Base-by-base conservation (phyloP, 2,329 filamentous ascomycete genomes). In the Penicillium thymicola region DNA sequence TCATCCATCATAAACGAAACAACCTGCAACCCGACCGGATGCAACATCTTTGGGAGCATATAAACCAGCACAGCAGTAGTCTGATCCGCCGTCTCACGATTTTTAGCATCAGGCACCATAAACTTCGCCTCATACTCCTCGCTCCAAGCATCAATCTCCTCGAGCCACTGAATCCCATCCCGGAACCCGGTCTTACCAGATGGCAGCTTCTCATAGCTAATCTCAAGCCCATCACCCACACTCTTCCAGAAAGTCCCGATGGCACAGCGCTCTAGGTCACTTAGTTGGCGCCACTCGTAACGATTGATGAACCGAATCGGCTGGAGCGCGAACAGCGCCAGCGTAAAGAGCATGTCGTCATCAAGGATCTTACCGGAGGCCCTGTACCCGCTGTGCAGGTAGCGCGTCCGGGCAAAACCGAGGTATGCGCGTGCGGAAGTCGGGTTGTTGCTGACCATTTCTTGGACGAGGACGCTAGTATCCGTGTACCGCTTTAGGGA, bases 231-330 rank as follows among this genome's bases (percentile, higher is more conserved):
- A 63, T 90, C 85, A 14, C 88, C 89, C 16, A 90, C 74, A 51
- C 79, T 79, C 71, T 89, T 89, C 88, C 88, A 92, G 65, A 89
- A 85, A 0, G 83, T 85, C 16, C 83, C 85, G 30, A 87, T 72
- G 0, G 87, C 88, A 59, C 86, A 89, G 10, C 78, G 70, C 71
- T 92, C 89, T 72, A 92, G 78, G 0, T 87, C 82, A 16, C 81
- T 87, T 23, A 90, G 70, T 5, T 75, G 38, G 2, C 89, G 82
- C 89, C 89, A 93, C 68, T 93, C 90, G 65, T 85, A 89, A 6
- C 75, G 75, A 5, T 79, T 70, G 32, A 89, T 81, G 78, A 88
- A 91, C 14, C 81, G 77, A 30, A 82, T 71, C 0, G 89, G 87
- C 67, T 91, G 85, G 0, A 81, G 76, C 18, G 88, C 80, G 67